These are phyloP conservation scores for Yamadazyma kitorensis DNA, from an alignment of 805 yeast genomes.

Conservation along the genomic window DNA sequence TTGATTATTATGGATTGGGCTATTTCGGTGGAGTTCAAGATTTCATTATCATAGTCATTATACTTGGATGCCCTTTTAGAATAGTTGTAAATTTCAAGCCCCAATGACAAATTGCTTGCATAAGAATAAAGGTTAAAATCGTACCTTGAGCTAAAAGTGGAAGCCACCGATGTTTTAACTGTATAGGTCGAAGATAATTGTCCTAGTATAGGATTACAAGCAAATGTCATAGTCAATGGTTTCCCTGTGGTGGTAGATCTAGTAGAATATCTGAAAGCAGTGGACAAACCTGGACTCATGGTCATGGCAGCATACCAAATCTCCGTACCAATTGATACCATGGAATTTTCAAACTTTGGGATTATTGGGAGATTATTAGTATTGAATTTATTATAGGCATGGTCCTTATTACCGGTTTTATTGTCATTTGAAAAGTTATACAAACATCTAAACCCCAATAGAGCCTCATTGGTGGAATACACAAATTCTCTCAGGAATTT, in stretches of 20 bases:
- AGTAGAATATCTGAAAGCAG: slow-evolving; percentile 82
- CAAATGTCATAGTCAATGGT: slow-evolving; percentile 83
- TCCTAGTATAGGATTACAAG: slow-evolving; percentile 87
- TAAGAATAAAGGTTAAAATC: slow-evolving; percentile 91
- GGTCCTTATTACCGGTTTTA: background rate
- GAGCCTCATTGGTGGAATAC: slow-evolving; percentile 78
- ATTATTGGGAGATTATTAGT: slow-evolving; percentile 31
- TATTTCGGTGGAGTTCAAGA: slow-evolving; percentile 1
- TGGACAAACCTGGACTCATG: slow-evolving; percentile 86
- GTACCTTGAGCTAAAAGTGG: slow-evolving; percentile 79
- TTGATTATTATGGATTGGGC: no score
- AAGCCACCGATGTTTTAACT: slow-evolving; percentile 69
- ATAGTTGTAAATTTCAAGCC: slow-evolving; percentile 77
- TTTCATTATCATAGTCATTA: background rate
- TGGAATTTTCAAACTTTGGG: slow-evolving; percentile 56
- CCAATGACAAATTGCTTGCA: slow-evolving; percentile 80
- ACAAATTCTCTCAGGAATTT: slow-evolving; percentile 68
- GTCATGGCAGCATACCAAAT: slow-evolving; percentile 82
- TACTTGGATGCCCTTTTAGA: slow-evolving; percentile 16
- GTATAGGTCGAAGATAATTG: slow-evolving; percentile 85
- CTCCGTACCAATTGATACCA: slow-evolving; percentile 77
- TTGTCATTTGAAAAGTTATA: slow-evolving; percentile 54
- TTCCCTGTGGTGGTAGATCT: slow-evolving; percentile 83
- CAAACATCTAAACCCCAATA: slow-evolving; percentile 76
- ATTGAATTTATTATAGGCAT: slow-evolving; percentile 27